Percentiles rank a stretch among this genome's conserved stretches.
Conservation (phyloP, 2,329 filamentous ascomycete genomes). For the Nothophoma quercina region DNA sequence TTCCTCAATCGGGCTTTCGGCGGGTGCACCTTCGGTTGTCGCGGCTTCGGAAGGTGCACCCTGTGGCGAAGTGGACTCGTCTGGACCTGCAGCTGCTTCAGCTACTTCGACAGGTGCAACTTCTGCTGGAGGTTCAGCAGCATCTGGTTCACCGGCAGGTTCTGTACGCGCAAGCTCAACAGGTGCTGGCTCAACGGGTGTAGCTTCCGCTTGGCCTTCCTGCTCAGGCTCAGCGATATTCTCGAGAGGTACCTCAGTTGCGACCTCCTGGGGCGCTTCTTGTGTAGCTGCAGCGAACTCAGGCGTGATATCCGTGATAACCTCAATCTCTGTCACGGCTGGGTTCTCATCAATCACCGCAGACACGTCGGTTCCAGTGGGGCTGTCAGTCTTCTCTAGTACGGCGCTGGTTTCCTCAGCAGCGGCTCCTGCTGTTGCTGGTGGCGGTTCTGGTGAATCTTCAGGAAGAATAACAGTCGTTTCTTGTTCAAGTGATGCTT, state of each 20-base stretch:
- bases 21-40: not conserved
- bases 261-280: not conserved
- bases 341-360: not conserved
- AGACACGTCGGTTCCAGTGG: not conserved
- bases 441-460: not conserved
- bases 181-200: not conserved
- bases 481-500: not conserved
- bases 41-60: not conserved
- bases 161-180: not conserved
- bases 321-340: not conserved
- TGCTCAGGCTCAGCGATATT: not conserved
- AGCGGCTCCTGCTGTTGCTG: not conserved
- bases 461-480: not conserved
- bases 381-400: not conserved
- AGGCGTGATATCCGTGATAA: not conserved
- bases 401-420: too few relatives aligned
- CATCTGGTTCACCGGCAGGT: not conserved
- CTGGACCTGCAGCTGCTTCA: not conserved
- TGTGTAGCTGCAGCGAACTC: not conserved
- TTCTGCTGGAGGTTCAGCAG: not conserved
- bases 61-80: not conserved
- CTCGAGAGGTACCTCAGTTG: not conserved
- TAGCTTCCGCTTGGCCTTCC: not conserved
- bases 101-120: not conserved
- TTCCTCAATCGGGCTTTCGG: not conserved